Evolutionary conservation across 306 rosid species (phyloP).

Genomic region (Casuarina cunninghamiana): DNA sequence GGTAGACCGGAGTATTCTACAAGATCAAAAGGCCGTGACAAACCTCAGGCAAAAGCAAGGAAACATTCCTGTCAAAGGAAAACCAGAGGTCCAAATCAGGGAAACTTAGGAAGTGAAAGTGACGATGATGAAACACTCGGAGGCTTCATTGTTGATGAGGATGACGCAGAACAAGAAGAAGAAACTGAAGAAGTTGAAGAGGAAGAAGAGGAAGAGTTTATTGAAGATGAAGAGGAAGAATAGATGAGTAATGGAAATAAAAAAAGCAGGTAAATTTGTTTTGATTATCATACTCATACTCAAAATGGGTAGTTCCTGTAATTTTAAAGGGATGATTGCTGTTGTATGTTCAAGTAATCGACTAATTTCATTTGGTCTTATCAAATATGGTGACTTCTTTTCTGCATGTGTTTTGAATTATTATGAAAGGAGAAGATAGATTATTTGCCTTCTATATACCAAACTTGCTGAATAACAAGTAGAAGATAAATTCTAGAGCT

Average conservation of each 20-base stretch:
- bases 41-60: constrained; percentile 29
- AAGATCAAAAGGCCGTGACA: constrained; percentile 44
- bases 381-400: background rate
- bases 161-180: constrained; percentile 41
- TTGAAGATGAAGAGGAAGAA: constrained; percentile 36
- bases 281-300: background rate
- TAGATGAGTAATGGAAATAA: constrained; percentile 24
- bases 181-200: constrained; percentile 33
- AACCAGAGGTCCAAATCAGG: constrained; percentile 16
- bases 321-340: background rate
- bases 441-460: too few relatives aligned
- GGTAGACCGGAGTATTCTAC: constrained; percentile 54
- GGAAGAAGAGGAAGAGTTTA: constrained; percentile 9
- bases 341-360: constrained; percentile 3
- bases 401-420: too few relatives aligned
- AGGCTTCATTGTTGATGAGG: constrained; percentile 68
- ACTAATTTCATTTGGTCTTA: background rate
- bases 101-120: constrained; percentile 36
- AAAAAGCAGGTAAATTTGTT: background rate
- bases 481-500: too few relatives aligned
- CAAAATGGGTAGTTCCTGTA: constrained; percentile 3
- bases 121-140: constrained; percentile 62
- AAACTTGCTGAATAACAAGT: too few relatives aligned
- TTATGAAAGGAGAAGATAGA: too few relatives aligned
- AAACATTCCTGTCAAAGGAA: constrained; percentile 39